These are phyloP conservation scores for Kurtzmaniella fragi DNA, from an alignment of 805 yeast species.

Conservation along the genomic window DNA sequence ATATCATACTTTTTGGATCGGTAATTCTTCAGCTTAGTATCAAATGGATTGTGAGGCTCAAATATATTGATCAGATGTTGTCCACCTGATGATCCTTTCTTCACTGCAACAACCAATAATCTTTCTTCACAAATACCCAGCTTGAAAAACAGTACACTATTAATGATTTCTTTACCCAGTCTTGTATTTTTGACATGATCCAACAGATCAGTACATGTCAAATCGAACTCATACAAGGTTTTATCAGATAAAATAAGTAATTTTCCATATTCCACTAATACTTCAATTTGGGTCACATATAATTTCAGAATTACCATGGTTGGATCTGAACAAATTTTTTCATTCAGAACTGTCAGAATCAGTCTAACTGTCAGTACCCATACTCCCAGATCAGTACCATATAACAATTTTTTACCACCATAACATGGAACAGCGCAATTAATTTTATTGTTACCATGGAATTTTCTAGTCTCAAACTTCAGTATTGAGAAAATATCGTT, in stretches of 20 bases:
- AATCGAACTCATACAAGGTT: constrained; percentile 68
- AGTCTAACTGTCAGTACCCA: constrained; percentile 72
- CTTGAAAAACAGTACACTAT: constrained; percentile 87
- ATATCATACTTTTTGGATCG: constrained; percentile 53
- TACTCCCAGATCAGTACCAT: constrained; percentile 90
- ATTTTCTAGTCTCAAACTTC: constrained; percentile 69
- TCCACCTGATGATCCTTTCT: constrained; percentile 54
- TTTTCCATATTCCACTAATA: constrained; percentile 84
- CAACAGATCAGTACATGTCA: constrained; percentile 45
- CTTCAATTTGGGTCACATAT: constrained; percentile 85
- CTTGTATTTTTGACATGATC: constrained; percentile 50
- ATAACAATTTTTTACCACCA: constrained; percentile 85
- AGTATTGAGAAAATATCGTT: constrained; percentile 77
- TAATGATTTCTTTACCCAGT: constrained; percentile 71
- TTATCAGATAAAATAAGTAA: constrained; percentile 79
- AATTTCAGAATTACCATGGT: constrained; percentile 66
- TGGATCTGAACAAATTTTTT: constrained; percentile 62
- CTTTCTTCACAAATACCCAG: constrained; percentile 91
- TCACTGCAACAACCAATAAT: constrained; percentile 84
- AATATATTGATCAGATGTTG: constrained; percentile 71
- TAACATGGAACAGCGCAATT: constrained; percentile 92
- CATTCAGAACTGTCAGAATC: constrained; percentile 44
- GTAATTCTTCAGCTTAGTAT: constrained; percentile 55
- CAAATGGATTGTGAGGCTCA: constrained; percentile 80
- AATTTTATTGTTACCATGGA: constrained; percentile 69